Base-by-base conservation (phyloP, 495 filamentous ascomycete species). In the Chaetomidium leptoderma region DNA sequence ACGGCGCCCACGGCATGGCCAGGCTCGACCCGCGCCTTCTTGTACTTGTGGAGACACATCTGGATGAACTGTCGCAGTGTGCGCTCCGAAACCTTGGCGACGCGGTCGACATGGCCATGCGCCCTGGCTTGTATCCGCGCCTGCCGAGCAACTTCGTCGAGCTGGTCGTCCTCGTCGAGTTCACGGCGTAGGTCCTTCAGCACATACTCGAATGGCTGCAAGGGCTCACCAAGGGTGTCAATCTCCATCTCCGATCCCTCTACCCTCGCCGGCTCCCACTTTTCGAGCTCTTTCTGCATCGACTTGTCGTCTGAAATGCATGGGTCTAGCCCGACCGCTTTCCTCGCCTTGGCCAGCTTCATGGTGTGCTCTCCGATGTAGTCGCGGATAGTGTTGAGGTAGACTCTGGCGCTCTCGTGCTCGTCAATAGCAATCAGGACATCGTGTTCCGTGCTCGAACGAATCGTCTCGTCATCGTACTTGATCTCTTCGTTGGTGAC, bases 1-100 rank as follows among this genome's bases (percentile, higher is more conserved):
- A 97, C 90, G 11, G 93, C 95, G 54, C 95, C 93, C n/a, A 97
- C 93, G 13, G 93, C 93, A 66, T 96, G 92, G 4, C 95, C 95
- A 8, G 93, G 90, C 68, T 98, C 90, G 37, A 93, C 87, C 56
- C 87, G 88, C 3, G 92, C 90, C 67, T 83, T 90, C 61, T 89
- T 84, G 72, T 96, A 97, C 70, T 97, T 97, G 59, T 79, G 76
- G 36, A 98, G 74, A 66, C 93, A 98, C 29, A 88, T 74, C n/a
- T 74, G 62, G 55, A 98, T 85, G 75, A 97, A 98, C 9, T 78
- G 73, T 29, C 76, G 71, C 26, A 97, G 76, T 0, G 89, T 91
- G 0, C 70, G 76, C 52, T 81, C 75, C 0, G 93, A 92, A 40
- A 97, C 77, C 67, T 96, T 95, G 44, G 86, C 85, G 2, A 90